Evolutionary conservation across 2,329 filamentous ascomycete species (phyloP), one percentile per base, ranked within the genome.

Genomic region (Cercospora sp.): DNA sequence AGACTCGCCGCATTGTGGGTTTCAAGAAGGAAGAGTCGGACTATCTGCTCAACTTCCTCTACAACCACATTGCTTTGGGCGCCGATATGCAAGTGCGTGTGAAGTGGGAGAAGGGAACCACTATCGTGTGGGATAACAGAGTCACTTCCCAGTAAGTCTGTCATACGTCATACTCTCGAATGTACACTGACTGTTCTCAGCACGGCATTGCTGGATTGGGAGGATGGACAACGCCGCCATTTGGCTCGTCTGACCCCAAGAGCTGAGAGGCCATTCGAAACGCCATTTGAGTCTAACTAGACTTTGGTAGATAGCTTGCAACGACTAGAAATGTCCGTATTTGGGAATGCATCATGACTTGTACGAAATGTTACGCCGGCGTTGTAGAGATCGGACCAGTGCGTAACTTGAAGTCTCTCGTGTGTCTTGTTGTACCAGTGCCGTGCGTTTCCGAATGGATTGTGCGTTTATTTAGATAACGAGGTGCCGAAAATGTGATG

Each of bases 1-100:
- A 64, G 62, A 94, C 91, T 4, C 89, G 92, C 61, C 85, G 89
- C 31, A 94, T 97, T 64, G 87, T 94, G 1, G 92, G 92, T 12
- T 87, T 90, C 75, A 96, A 97, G 81, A 92, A 93, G 77, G 93
- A 97, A 76, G 93, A 97, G 77, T 92, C 89, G 1, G 93, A 96
- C 71, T 85, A 85, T 59, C 82, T 94, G 9, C 84, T 94, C 67
- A 91, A 92, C 75, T 93, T 93, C 82, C 80, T 94, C 16, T 93
- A 89, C 77, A 87, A 92, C 75, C 91, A 93, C 75, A 88, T 93
- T 63, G 89, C 89, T 0, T 85, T 87, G 48, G 89, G 89, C 20
- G 87, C 89, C 60, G 91, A 93, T 75, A 87, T 93, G 78, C 91
- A 94, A 73, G 85, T 85, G 5, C 86, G 91, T 26, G 85, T 97